Base-by-base conservation (phyloP, 139 green algal species). In the Tetradesmus obliquus region DNA sequence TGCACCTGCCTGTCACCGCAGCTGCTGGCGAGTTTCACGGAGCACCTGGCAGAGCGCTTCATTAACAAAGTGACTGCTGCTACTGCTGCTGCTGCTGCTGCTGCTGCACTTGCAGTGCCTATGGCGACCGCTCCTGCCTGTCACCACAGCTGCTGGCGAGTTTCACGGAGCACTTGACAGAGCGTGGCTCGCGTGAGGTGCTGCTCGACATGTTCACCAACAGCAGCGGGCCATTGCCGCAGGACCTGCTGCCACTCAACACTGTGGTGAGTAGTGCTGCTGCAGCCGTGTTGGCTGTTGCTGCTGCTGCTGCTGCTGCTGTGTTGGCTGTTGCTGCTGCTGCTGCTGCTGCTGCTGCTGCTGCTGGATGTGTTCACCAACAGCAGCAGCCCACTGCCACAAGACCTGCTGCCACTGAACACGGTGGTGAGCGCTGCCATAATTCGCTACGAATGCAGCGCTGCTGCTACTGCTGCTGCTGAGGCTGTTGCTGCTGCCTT, bases 151-250 rank as follows among this genome's bases (percentile, higher is more conserved):
- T 91, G 57, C 57, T 86, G 0, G 19, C 76, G 3, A 86, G 57
- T 24, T 86, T 76, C 22, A 58, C 3, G 5, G 22, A 76, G 22
- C 88, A 91, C 62, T 71, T 91, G 88, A 24, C 79, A 12, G n/a
- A 51, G 13, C 22, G 3, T 2, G 76, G 55, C 15, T 86, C 76
- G 12, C 45, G 88, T 55, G 79, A 80, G 0, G 88, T 91, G 88
- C 81, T 91, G 60, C 74, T 91, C n/a, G 88, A 91, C 62, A 76
- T 91, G 15, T 79, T 91, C 32, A 91, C 57, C 60, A 91, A 91
- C 76, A 91, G 88, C 88, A 87, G 19, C 5, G 88, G 88, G 6
- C 88, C 88, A 2, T 55, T 86, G 74, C 76, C 88, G 55, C 88
- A 91, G n/a, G 88, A 91, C 76, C 32, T 91, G n/a, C 76, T 91